These are phyloP conservation scores for Fraxinus americana DNA, from an alignment of 257 asterid species.

Conservation along the genomic window DNA sequence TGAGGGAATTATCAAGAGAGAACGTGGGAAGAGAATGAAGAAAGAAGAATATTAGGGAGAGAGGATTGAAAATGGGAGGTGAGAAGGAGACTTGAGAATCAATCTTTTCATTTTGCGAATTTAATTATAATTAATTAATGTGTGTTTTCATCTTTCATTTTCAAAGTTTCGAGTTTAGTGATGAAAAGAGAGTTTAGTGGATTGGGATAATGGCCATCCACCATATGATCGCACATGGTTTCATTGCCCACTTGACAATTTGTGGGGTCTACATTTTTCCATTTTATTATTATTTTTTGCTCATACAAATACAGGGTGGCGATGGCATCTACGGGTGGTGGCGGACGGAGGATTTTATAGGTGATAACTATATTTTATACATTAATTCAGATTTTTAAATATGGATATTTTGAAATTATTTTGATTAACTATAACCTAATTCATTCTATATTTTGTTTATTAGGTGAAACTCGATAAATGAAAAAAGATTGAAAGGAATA, in stretches of 20 bases:
- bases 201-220: slow-evolving; percentile 67
- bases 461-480: no score
- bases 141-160: slow-evolving; percentile 38
- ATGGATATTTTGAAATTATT: no score
- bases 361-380: no score
- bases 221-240: slow-evolving; percentile 97
- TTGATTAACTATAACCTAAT: no score
- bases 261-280: slow-evolving; percentile 33
- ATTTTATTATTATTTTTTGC: background rate
- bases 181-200: slow-evolving; percentile 57
- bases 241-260: slow-evolving; percentile 55
- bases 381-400: no score
- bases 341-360: no score
- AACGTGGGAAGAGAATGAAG: slow-evolving; percentile 51
- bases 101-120: slow-evolving; percentile 36
- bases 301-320: no score
- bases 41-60: slow-evolving; percentile 33
- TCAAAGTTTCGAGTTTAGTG: slow-evolving; percentile 42
- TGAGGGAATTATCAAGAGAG: slow-evolving; percentile 20
- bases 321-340: no score
- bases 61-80: slow-evolving; percentile 67
- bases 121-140: background rate
- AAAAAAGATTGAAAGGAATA: no score
- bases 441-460: no score
- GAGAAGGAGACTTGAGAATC: slow-evolving; percentile 56